A percentile compares a stretch with the other conserved stretches of the same genome.
Conservation (phyloP, 192 early-diverging fungal genomes). For the Linnemannia schmuckeri region DNA sequence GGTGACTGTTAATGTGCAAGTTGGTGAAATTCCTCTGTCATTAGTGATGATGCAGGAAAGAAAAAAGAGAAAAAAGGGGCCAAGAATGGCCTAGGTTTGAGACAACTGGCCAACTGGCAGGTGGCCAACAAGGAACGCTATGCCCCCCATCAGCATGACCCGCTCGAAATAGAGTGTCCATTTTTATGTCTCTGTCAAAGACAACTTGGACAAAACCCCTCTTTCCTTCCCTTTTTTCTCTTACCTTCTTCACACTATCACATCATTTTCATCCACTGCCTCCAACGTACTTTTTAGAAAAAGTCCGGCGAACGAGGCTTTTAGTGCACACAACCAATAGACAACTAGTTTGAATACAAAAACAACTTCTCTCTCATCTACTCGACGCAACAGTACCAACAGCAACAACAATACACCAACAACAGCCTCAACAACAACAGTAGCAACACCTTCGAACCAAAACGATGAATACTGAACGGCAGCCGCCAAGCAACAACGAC, state of each 20-base stretch:
- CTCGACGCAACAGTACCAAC: too few species aligned
- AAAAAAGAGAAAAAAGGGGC: not conserved
- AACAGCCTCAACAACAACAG: not conserved
- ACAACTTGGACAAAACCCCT: not conserved
- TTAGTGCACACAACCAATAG: too few species aligned
- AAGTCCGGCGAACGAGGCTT: not conserved
- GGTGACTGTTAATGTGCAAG: not conserved
- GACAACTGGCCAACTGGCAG: not conserved
- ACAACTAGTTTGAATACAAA: too few species aligned
- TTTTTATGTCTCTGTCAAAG: too few species aligned
- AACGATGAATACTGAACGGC: constrained; percentile 38
- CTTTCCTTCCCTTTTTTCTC: not conserved
- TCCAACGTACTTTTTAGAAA: not conserved
- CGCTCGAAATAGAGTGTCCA: too few species aligned
- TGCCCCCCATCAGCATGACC: too few species aligned
- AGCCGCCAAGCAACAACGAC: not conserved
- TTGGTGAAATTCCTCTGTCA: not conserved
- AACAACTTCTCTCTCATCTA: too few species aligned
- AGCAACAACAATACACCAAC: not conserved
- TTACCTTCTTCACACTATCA: not conserved
- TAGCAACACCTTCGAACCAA: not conserved
- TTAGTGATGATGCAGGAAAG: not conserved
- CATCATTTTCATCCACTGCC: not conserved
- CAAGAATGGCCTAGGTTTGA: not conserved
- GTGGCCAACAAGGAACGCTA: not conserved